Base-by-base conservation (phyloP, 805 yeast species). In the Dipodascus albidus region DNA sequence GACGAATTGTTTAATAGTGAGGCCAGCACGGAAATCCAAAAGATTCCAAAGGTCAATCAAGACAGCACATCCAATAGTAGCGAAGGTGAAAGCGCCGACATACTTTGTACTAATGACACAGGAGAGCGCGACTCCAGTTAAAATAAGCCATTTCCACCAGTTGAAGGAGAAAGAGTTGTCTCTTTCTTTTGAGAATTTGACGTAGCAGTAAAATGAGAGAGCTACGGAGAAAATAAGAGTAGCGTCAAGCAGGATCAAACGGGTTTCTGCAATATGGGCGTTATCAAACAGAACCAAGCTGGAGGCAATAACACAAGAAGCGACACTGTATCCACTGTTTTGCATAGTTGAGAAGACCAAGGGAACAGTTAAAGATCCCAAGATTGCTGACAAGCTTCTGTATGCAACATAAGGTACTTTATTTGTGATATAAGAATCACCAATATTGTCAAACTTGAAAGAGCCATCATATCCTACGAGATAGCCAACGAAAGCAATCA, bases 101-200 rank as follows among this genome's bases (percentile, higher is more conserved):
- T 93, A 90, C 67, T 93, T 93, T 54, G 97, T 93, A 48, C 96
- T 85, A 55, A 93, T 91, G 31, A 93, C 97, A 66, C 91, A 82
- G 0, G 97, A 87, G 55, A 93, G 76, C 1, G 91, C 75, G 6
- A 87, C 73, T 42, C 99, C 99, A 3, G 98, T 91, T 48, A 79
- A 68, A 23, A 75, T 65, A 50, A 93, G 75, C 99, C 99, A 93
- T 50, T 72, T 70, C 82, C 93, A 87, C 99, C 99, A 93, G 53
- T 72, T 58, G 44, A 60, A 60, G 15, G 86, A 64, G 66, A 87
- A 91, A 9, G 98, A 87, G 21, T 62, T 61, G 50, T 69, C 70
- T 63, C 93, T 79, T 64, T 79, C 82, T 59, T 80, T 80, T 64
- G 84, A 82, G 69, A 90, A 93, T 63, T 80, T 81, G 57, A 86